phyloP scores from a whole-genome alignment of 2,329 filamentous ascomycete species.

The Ophiostoma himal-ulmi region DNA sequence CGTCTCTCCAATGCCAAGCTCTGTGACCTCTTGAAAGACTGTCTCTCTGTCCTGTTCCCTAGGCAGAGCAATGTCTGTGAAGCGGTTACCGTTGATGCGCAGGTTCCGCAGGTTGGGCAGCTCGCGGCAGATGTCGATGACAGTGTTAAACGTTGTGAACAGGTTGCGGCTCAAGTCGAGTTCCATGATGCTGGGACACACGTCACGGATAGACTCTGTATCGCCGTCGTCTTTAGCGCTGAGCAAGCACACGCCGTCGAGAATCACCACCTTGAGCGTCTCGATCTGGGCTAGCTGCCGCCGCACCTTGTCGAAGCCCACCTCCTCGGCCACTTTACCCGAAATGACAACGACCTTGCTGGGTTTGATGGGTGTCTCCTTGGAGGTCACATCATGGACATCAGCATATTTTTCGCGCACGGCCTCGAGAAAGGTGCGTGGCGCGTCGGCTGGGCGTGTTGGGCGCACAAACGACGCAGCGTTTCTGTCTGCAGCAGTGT shows the following conservation, averaged over 20 bases:
- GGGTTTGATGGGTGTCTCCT: neutral
- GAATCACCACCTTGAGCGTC: slow-evolving; percentile 72
- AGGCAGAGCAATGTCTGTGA: slow-evolving; percentile 34
- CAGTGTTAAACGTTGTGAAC: slow-evolving; percentile 60
- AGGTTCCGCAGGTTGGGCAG: slow-evolving; percentile 61
- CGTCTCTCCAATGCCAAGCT: slow-evolving; percentile 62
- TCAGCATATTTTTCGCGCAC: slow-evolving; percentile 78
- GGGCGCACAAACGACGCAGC: slow-evolving; percentile 85
- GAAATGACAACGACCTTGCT: slow-evolving; percentile 56
- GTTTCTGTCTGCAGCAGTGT: slow-evolving; percentile 35
- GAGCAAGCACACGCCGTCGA: slow-evolving; percentile 67
- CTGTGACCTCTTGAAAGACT: slow-evolving; percentile 47
- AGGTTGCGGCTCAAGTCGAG: slow-evolving; percentile 83
- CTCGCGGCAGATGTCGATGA: slow-evolving; percentile 65
- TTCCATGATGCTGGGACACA: slow-evolving; percentile 65
- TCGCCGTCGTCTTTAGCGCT: slow-evolving; percentile 33
- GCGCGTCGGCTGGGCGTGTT: slow-evolving; percentile 60
- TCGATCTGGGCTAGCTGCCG: slow-evolving; percentile 69
- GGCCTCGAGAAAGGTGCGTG: slow-evolving; percentile 71
- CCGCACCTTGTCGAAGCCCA: slow-evolving; percentile 91
- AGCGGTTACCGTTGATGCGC: slow-evolving; percentile 71
- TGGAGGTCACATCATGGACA: slow-evolving; percentile 34
- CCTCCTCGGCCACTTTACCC: slow-evolving; percentile 82
- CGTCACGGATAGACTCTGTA: slow-evolving; percentile 39
- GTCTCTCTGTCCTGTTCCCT: slow-evolving; percentile 32